A percentile compares a stretch with the other conserved stretches of the same genome.
Evolutionary conservation across 352 stramenopile species (phyloP).

Genomic region (Globisporangium echinulatum): DNA sequence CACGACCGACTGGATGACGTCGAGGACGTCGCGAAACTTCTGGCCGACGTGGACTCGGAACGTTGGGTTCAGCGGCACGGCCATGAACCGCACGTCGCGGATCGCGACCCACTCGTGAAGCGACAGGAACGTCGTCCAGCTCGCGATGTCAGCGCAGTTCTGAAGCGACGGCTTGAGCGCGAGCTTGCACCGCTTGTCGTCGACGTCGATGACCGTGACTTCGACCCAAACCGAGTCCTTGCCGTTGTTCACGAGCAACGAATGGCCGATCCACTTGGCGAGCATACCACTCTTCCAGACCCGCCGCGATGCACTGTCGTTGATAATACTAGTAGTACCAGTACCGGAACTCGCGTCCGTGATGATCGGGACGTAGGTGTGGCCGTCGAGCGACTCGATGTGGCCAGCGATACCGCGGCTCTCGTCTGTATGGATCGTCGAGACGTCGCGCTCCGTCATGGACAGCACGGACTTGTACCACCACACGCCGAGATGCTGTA

Average conservation of each 20-base stretch:
- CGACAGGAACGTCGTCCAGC: conserved; percentile 34
- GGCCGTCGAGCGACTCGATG: conserved; percentile 56
- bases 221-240: conserved; percentile 70
- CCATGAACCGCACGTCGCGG: conserved; percentile 42
- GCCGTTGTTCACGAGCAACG: conserved; percentile 60
- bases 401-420: conserved; percentile 28
- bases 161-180: conserved; percentile 51
- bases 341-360: conserved; percentile 8
- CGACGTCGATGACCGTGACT: conserved; percentile 41
- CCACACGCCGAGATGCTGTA: conserved; percentile 45
- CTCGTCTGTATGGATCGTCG: conserved; percentile 51
- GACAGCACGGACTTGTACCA: conserved; percentile 58
- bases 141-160: conserved; percentile 19
- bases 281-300: conserved; percentile 31
- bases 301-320: conserved; percentile 26
- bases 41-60: conserved; percentile 66
- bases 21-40: conserved; percentile 50
- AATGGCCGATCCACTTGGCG: conserved; percentile 47
- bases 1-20: conserved; percentile 54
- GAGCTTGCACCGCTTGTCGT: conserved; percentile 62
- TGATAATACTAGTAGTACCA: conserved; percentile 5
- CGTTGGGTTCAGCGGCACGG: conserved; percentile 41
- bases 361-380: conserved; percentile 49
- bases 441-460: conserved; percentile 46
- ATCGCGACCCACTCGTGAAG: conserved; percentile 46